These are phyloP conservation scores for Colletotrichum cuscutae DNA, from an alignment of 2,329 filamentous ascomycete genomes.

Conservation along the genomic window DNA sequence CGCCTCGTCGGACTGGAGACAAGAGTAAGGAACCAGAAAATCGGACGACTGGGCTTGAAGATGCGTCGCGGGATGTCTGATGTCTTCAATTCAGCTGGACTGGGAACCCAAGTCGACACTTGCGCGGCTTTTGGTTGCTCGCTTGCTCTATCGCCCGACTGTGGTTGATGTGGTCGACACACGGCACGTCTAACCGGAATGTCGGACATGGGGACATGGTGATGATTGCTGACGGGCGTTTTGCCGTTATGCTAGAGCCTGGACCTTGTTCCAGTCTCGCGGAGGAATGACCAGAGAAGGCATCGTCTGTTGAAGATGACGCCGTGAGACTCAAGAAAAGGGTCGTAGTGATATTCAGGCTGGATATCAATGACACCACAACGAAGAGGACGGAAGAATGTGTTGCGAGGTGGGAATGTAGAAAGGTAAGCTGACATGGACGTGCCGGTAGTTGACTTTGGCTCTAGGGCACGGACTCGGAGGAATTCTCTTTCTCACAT, in stretches of 20 bases:
- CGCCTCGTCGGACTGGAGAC: neutral
- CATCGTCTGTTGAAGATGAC: neutral
- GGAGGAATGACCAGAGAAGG: neutral
- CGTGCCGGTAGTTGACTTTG: neutral
- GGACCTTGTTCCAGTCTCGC: neutral
- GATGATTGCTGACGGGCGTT: neutral
- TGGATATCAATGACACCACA: neutral
- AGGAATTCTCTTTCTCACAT: neutral
- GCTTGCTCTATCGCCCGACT: neutral
- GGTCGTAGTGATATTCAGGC: neutral
- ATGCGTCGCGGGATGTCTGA: neutral
- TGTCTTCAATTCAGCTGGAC: neutral
- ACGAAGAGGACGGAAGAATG: neutral
- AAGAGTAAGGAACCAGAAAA: neutral
- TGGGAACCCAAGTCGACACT: neutral
- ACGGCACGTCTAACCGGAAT: slow-evolving; percentile 11
- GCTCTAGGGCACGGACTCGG: neutral
- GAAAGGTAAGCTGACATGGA: neutral
- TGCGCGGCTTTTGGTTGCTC: neutral
- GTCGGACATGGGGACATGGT: neutral
- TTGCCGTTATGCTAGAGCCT: neutral
- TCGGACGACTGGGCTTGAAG: neutral
- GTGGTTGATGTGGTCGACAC: neutral
- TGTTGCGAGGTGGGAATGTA: neutral
- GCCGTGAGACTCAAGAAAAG: neutral